Base-by-base conservation (phyloP, 768 basidiomycete species). In the Phylloporus arenicola region DNA sequence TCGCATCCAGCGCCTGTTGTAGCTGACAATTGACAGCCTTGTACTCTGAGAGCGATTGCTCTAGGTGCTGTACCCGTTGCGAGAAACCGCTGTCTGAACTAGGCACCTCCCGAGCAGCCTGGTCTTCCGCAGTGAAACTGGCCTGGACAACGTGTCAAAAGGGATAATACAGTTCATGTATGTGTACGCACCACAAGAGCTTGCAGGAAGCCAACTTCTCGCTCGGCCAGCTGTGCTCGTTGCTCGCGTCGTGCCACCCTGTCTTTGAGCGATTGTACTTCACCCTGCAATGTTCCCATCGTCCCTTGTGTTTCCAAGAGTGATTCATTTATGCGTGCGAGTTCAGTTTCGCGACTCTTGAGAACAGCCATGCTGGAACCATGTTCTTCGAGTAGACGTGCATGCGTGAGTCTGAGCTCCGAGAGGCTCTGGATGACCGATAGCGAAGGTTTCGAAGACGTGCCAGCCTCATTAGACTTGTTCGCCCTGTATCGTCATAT, bases 201-300 rank as follows among this genome's bases (percentile, higher is more conserved):
- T 52, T 81, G 74, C 48, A 86, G 60, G 60, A 84, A 86, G n/a
- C 75, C 72, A n/a, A 80, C 75, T 57, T 89, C 86, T 27, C 80
- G 63, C 56, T 86, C 83, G 0, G 73, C 70, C 4, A 80, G 63
- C 11, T 64, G 60, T n/a, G 65, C 55, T 5, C 70, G 64, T 50
- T 71, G 69, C 39, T 76, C 72, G n/a, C 68, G 67, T 25, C 73
- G 67, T 17, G 45, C 52, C 2, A 66, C 62, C 47, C 65, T 70
- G 39, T 65, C 78, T 52, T 75, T 74, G 10, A 77, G 57, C 1
- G 62, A 48, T 12, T 68, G 68, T 9, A 73, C 58, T 4, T 77
- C 66, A 4, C 58, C 63, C 49, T 75, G 70, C 12, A 78, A 53
- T 3, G 56, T 50, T 9, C 61, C 61, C 2, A 71, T 65, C 6